A percentile compares a stretch with the other conserved stretches of the same genome.
Conservation (phyloP, 352 stramenopile species). For the Pythium brachiatum region DNA sequence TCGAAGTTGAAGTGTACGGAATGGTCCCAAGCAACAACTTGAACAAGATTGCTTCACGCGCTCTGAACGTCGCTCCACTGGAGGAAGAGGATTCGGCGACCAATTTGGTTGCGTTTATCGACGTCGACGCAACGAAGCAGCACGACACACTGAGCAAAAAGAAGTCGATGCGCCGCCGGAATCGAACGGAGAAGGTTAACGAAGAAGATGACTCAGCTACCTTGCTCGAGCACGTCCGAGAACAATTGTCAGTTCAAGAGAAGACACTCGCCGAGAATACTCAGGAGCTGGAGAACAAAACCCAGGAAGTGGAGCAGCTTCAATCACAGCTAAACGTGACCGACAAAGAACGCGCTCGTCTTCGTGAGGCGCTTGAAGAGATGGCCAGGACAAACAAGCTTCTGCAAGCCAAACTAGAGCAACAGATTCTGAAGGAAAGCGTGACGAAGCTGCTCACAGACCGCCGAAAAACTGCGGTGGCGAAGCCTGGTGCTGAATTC, state of each 20-base stretch:
- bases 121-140: constrained; percentile 38
- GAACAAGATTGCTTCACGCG: constrained; percentile 63
- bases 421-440: constrained; percentile 69
- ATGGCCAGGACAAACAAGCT: constrained; percentile 61
- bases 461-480: constrained; percentile 17
- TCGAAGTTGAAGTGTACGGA: constrained; percentile 60
- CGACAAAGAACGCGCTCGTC: constrained; percentile 26
- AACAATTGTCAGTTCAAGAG: constrained; percentile 56
- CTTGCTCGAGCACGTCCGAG: constrained; percentile 38
- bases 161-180: constrained; percentile 42
- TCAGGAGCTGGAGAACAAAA: constrained; percentile 57
- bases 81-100: constrained; percentile 21
- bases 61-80: constrained; percentile 25
- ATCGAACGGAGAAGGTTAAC: constrained; percentile 24
- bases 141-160: constrained; percentile 45
- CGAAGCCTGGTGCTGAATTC: not conserved
- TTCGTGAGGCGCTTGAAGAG: constrained; percentile 46
- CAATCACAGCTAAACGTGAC: constrained; percentile 35
- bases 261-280: constrained; percentile 57
- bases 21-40: constrained; percentile 78
- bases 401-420: constrained; percentile 54
- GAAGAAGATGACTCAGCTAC: constrained; percentile 32
- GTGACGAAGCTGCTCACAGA: constrained; percentile 29
- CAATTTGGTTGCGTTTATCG: constrained; percentile 51
- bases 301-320: constrained; percentile 40